Base-by-base conservation (phyloP, 1,284 basidiomycete genomes). In the Coriolopsis trogii region DNA sequence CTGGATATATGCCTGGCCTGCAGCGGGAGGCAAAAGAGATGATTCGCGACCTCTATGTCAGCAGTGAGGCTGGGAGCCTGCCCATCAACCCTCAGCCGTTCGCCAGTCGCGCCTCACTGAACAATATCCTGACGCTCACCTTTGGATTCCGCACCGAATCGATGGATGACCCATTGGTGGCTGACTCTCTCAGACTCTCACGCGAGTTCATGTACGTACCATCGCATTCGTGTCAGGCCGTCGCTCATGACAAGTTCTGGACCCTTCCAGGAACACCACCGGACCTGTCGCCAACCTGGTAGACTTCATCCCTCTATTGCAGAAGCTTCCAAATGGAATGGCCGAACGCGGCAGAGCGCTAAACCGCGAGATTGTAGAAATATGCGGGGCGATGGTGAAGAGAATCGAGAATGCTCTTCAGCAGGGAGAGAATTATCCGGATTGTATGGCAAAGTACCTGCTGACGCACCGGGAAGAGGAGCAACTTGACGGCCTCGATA, bases 231-330 rank as follows among this genome's bases (percentile, higher is more conserved):
- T 1, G 7, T 9, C 18, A 16, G 15, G 31, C 15, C 18, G 31
- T 33, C 15, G 18, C 31, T 16, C 15, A n/a, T 5, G 15, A 33
- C 18, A 6, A n/a, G n/a, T n/a, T 8, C 15, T 16, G 15, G 15
- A 16, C 15, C 31, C 23, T 23, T 26, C 18, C 29, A 55, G 55
- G 58, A 55, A 58, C 42, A 58, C 55, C 37, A 58, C 55, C 24
- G 70, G 75, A 26, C 68, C 72, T 3, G 66, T 66, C 61, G 70
- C 73, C 13, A 77, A 77, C 45, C 44, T 64, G 4, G 65, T 74
- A 38, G 74, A 77, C 52, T 77, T 77, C 52, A 56, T 74, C 18
- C 58, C 65, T 24, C 61, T 67, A 4, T 60, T 76, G 6, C 73
- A 75, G 55, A 66, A 63, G 58, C 56, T 76, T 33, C 72, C 72